A percentile compares a stretch with the other conserved stretches of the same genome.
These are phyloP conservation scores for Knufia fluminis DNA, from an alignment of 2,329 filamentous ascomycete genomes.

Conservation along the genomic window DNA sequence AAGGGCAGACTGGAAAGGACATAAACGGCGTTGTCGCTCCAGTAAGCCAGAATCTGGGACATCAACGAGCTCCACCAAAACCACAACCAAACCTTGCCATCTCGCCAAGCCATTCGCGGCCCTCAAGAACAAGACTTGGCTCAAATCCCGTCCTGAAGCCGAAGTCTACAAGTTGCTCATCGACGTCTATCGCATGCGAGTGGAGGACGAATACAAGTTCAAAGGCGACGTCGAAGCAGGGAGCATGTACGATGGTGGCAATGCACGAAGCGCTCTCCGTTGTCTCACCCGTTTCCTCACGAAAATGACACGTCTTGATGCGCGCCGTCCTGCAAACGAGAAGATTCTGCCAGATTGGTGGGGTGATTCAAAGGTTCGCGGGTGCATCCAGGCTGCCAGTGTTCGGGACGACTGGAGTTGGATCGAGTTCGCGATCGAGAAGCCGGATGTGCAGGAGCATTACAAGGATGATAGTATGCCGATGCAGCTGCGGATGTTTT, in stretches of 20 bases:
- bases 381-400: background rate
- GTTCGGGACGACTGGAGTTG: conserved; percentile 4
- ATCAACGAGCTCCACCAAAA: conserved; percentile 2
- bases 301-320: background rate
- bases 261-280: background rate
- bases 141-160: conserved; percentile 36
- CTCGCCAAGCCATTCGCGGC: conserved; percentile 38
- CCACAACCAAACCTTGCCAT: conserved; percentile 22
- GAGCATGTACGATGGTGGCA: conserved; percentile 19
- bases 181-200: conserved; percentile 41
- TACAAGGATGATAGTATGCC: conserved; percentile 39
- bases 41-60: conserved; percentile 21
- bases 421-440: conserved; percentile 10
- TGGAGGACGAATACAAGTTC: conserved; percentile 30
- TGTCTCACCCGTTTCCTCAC: background rate
- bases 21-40: conserved; percentile 29
- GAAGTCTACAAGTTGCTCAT: conserved; percentile 41
- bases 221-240: conserved; percentile 24
- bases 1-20: conserved; percentile 42
- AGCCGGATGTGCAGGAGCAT: conserved; percentile 28
- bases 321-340: background rate
- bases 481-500: conserved; percentile 44
- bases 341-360: conserved; percentile 4
- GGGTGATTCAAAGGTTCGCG: background rate
- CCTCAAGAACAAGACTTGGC: conserved; percentile 34